Evolutionary conservation across 495 filamentous ascomycete genomes (phyloP), one percentile per base, ranked within the genome.

Genomic region (Cetradonia linearis): DNA sequence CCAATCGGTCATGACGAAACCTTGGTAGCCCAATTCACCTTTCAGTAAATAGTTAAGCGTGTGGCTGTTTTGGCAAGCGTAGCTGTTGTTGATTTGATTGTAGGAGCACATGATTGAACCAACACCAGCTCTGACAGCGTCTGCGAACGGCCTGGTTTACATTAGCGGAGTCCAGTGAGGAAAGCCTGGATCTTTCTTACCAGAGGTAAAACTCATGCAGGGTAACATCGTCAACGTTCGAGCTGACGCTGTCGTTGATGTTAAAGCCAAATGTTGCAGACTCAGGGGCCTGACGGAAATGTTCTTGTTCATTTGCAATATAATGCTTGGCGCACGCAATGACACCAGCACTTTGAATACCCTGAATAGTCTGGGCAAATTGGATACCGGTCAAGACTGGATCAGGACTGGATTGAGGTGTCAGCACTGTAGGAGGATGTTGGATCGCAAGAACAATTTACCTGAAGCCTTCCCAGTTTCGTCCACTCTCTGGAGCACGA

Each of bases 131-230:
- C 81, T 78, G 49, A 89, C 80, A 14, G 84, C 80, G 71, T 88
- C 87, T 14, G 86, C 87, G 62, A 89, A 90, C 20, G 87, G 87
- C 76, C 69, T 74, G 49, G 34, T 58, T 10, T 54, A 30, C 18
- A 3, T 62, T 55, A 55, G 60, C 31, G 16, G 44, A 33, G 56
- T 57, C 11, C 23, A 0, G 5, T 23, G 6, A 18, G 23, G 5
- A 28, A 73, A 56, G 25, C 71, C 66, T 66, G 79, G 44, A 66
- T 74, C 66, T 48, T 5, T 2, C 69, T 48, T 75, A 77, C 83
- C 93, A 98, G 13, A 96, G 78, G 68, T 98, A 98, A 38, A 93
- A 68, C 71, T 98, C 93, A 71, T 98, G 93, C 82, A 98, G 81
- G 3, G 92, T 94, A 70, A 82, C 85, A 72, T 98, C 93, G 69